Conservation (phyloP, 2,329 filamentous ascomycete species). For the Cytospora schulzeri region DNA sequence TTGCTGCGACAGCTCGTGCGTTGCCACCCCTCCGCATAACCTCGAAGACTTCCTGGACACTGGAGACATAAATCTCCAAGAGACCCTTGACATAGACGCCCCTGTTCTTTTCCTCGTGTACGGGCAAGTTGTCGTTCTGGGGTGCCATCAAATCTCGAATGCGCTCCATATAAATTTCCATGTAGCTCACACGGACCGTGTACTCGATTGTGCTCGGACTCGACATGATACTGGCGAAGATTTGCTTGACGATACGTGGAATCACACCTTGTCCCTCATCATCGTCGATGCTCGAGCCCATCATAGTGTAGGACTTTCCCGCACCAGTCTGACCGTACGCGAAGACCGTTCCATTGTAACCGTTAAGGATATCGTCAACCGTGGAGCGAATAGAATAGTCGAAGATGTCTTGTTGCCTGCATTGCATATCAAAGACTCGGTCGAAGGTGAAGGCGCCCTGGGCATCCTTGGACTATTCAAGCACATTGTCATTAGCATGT, state of each 20-base stretch:
- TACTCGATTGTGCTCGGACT: constrained; percentile 95
- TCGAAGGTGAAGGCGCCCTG: constrained; percentile 93
- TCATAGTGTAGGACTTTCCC: constrained; percentile 99
- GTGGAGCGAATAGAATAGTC: constrained; percentile 96
- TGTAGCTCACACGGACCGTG: constrained; percentile 97
- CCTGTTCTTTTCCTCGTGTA: constrained; percentile 96
- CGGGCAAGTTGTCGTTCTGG: constrained; percentile 91
- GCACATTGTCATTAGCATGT: constrained; percentile 2
- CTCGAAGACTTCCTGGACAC: constrained; percentile 93
- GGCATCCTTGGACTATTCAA: constrained; percentile 73
- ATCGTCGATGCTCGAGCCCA: constrained; percentile 93
- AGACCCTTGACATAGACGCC: constrained; percentile 97
- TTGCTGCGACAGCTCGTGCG: constrained; percentile 88
- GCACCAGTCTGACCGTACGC: constrained; percentile 98
- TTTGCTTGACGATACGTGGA: constrained; percentile 94
- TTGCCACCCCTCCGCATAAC: constrained; percentile 92
- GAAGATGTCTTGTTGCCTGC: constrained; percentile 90
- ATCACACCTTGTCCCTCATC: constrained; percentile 89
- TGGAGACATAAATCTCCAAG: constrained; percentile 92
- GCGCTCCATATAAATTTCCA: constrained; percentile 99
- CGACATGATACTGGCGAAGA: constrained; percentile 91
- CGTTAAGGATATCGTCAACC: constrained; percentile 97
- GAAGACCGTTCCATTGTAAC: constrained; percentile 98
- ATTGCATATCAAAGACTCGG: constrained; percentile 93
- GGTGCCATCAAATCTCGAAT: constrained; percentile 92